Evolutionary conservation across 176 grass and related monocot species (phyloP).

Genomic region (Elaeis guineensis): DNA sequence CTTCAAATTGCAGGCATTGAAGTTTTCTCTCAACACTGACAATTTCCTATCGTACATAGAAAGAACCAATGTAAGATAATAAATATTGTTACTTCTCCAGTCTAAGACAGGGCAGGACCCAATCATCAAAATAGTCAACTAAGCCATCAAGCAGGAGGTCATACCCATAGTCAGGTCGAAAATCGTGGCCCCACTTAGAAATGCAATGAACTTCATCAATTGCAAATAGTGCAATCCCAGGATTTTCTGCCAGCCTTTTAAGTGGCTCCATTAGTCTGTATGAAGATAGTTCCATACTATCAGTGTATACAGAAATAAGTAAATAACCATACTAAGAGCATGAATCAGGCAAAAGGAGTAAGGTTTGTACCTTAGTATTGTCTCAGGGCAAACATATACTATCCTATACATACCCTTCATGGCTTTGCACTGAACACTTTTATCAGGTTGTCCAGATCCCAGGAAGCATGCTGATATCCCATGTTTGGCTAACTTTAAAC

Average conservation of each 20-base stretch:
- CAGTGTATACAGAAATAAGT: too few relatives aligned
- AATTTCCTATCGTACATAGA: slow-evolving; percentile 35
- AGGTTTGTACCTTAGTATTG: slow-evolving; percentile 60
- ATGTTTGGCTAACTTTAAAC: slow-evolving; percentile 77
- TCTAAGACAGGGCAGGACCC: background rate
- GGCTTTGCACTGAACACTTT: slow-evolving; percentile 64
- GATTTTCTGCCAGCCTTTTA: slow-evolving; percentile 79
- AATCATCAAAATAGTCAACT: background rate
- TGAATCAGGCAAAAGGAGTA: background rate
- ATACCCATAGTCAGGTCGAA: slow-evolving; percentile 92
- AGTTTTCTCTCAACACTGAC: slow-evolving; percentile 66
- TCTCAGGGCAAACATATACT: slow-evolving; percentile 95
- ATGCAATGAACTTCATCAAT: slow-evolving; percentile 96
- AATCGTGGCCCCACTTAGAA: slow-evolving; percentile 98
- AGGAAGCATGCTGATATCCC: slow-evolving; percentile 92
- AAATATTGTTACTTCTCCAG: background rate
- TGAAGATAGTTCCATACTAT: slow-evolving; percentile 10
- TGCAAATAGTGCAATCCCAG: slow-evolving; percentile 87
- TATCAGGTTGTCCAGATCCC: slow-evolving; percentile 90
- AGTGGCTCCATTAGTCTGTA: slow-evolving; percentile 78
- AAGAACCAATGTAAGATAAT: background rate
- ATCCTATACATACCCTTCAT: slow-evolving; percentile 92
- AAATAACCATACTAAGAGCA: background rate
- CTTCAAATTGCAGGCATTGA: slow-evolving; percentile 54
- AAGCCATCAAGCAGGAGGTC: slow-evolving; percentile 39